Evolutionary conservation across 2,329 filamentous ascomycete genomes (phyloP), one percentile per base, ranked within the genome.

Genomic region (Penicillium sp.): DNA sequence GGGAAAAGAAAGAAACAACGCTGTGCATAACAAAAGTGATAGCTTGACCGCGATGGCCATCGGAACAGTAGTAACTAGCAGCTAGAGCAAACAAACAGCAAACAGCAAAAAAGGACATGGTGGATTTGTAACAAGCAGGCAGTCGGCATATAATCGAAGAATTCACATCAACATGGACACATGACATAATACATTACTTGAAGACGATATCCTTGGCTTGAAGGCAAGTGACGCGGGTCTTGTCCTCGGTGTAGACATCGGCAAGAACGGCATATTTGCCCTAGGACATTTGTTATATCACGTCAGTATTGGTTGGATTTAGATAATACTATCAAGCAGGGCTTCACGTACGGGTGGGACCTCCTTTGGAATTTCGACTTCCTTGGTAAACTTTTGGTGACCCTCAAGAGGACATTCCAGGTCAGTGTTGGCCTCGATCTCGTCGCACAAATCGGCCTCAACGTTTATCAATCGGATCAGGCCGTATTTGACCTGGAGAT

Each of bases 261-360:
- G 93, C 94, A 40, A 87, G 76, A 35, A 99, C 94, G 18, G 83
- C 89, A 81, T 97, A 99, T 68, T 85, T 92, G 70, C 92, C 94
- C 91, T 94, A 62, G 43, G 47, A 40, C 51, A 51, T 48, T 11
- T 11, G 14, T 21, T 21, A 8, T 5, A 62, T 58, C 28, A 53
- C 50, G 26, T 48, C 50, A 50, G 47, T 20, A 40, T n/a, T 11
- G 12, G 30, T 38, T 30, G 18, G 16, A 11, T 9, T 26, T 33
- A 49, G 38, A n/a, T 26, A 55, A 14, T n/a, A 18, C 24, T 9
- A 28, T 46, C 12, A 28, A 24, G 8, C 26, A 4, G 45, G 50
- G 23, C 43, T 38, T 23, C 28, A 82, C 90, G 66, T 83, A 96
- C 92, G 59, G 90, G 89, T 71, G 93, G 93, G 63, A 97, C 94